phyloP scores from a whole-genome alignment of 1,284 basidiomycete species.

The Ceratobasidium sp. region DNA sequence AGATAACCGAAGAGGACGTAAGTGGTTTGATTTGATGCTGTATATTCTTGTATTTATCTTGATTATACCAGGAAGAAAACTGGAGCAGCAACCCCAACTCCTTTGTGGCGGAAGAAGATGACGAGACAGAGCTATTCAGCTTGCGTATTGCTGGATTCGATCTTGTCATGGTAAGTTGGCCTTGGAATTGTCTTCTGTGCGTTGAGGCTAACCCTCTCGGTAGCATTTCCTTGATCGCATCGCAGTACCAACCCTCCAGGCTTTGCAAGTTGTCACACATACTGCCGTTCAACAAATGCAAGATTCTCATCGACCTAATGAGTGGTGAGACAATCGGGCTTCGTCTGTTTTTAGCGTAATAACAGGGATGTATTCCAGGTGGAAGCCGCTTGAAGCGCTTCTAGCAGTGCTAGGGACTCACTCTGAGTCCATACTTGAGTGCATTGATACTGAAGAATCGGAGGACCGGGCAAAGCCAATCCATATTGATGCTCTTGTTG shows the following conservation, averaged over 20 bases:
- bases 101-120: constrained; percentile 95
- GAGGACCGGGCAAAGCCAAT: constrained; percentile 70
- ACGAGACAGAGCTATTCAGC: constrained; percentile 85
- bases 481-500: constrained; percentile 80
- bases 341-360: background rate
- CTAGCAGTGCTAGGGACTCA: constrained; percentile 88
- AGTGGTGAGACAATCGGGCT: constrained; percentile 8
- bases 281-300: constrained; percentile 67
- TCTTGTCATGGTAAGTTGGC: constrained; percentile 71
- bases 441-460: constrained; percentile 75
- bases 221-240: constrained; percentile 73
- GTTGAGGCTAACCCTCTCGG: constrained; percentile 19
- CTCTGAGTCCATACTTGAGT: constrained; percentile 78
- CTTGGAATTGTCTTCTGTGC: constrained; percentile 5
- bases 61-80: constrained; percentile 75
- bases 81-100: constrained; percentile 91
- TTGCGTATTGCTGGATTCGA: constrained; percentile 88
- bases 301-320: constrained; percentile 53
- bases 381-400: constrained; percentile 87
- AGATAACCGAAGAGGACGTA: constrained; percentile 91
- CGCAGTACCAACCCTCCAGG: constrained; percentile 64
- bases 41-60: background rate
- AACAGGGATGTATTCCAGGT: constrained; percentile 62
- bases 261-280: constrained; percentile 70
- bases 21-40: constrained; percentile 49